A percentile compares a stretch with the other conserved stretches of the same genome.
Evolutionary conservation across 2,329 filamentous ascomycete genomes (phyloP).

Genomic region (Metarhizium album): DNA sequence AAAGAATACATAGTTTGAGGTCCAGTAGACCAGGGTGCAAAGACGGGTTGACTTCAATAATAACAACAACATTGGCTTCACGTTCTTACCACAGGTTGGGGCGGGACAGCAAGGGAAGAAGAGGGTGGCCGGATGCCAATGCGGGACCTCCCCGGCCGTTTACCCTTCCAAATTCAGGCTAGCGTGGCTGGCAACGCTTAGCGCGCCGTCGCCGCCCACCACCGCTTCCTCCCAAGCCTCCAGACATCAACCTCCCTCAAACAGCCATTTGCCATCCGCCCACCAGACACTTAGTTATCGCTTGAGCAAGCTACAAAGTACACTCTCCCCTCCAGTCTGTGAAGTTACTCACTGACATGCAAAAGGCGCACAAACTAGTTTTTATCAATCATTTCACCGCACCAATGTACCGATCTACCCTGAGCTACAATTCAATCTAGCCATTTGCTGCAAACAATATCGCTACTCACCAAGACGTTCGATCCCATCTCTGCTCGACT

Average conservation of each 20-base stretch:
- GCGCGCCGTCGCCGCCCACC: conserved; percentile 2
- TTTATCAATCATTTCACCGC: neutral
- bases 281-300: neutral
- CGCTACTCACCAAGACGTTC: neutral
- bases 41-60: neutral
- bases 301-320: neutral
- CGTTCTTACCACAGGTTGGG: neutral
- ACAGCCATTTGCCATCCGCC: neutral
- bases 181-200: conserved; percentile 4
- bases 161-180: conserved; percentile 9
- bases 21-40: neutral
- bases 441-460: neutral
- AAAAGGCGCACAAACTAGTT: neutral
- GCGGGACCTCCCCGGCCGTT: conserved; percentile 8
- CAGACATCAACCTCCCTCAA: conserved; percentile 4
- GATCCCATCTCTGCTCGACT: neutral
- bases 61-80: neutral
- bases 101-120: neutral
- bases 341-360: neutral
- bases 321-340: neutral
- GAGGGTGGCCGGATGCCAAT: conserved; percentile 1
- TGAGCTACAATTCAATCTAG: neutral
- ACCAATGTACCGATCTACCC: neutral
- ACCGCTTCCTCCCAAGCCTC: conserved; percentile 1
- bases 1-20: too few relatives aligned